Evolutionary conservation across 2,329 filamentous ascomycete species (phyloP).

Genomic region (Fusarium coicis): DNA sequence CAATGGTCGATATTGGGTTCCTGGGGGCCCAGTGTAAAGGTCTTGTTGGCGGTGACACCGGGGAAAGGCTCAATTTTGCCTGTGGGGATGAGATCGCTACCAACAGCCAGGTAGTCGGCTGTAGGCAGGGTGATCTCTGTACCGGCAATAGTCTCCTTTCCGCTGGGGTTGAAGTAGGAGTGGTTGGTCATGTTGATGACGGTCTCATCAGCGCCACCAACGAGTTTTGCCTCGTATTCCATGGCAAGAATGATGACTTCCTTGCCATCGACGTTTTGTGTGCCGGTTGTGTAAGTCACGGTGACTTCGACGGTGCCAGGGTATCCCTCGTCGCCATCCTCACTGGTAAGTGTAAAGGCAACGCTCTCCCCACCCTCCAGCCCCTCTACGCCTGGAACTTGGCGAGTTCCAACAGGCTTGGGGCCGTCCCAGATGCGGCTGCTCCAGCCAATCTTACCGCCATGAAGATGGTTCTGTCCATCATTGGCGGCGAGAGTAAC

Average conservation of each 20-base stretch:
- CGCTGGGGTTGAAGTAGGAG: conserved; percentile 78
- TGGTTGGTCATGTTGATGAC: conserved; percentile 95
- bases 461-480: conserved; percentile 79
- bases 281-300: conserved; percentile 82
- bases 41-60: conserved; percentile 70
- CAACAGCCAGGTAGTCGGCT: conserved; percentile 76
- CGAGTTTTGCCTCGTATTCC: conserved; percentile 89
- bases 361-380: conserved; percentile 73
- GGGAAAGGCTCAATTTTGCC: conserved; percentile 72
- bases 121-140: conserved; percentile 75
- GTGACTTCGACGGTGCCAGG: conserved; percentile 84
- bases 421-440: conserved; percentile 83
- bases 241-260: conserved; percentile 80
- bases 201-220: conserved; percentile 86
- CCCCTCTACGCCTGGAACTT: conserved; percentile 61
- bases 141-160: conserved; percentile 63
- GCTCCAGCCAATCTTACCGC: conserved; percentile 81
- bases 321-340: conserved; percentile 88
- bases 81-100: conserved; percentile 78
- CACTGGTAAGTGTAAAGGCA: conserved; percentile 73
- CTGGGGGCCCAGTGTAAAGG: conserved; percentile 77
- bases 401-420: conserved; percentile 62
- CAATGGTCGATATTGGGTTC: conserved; percentile 89
- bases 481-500: conserved; percentile 82
- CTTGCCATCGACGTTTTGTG: conserved; percentile 69